phyloP scores from a whole-genome alignment of 2,329 filamentous ascomycete species.

The Magnaporthiopsis poae region DNA sequence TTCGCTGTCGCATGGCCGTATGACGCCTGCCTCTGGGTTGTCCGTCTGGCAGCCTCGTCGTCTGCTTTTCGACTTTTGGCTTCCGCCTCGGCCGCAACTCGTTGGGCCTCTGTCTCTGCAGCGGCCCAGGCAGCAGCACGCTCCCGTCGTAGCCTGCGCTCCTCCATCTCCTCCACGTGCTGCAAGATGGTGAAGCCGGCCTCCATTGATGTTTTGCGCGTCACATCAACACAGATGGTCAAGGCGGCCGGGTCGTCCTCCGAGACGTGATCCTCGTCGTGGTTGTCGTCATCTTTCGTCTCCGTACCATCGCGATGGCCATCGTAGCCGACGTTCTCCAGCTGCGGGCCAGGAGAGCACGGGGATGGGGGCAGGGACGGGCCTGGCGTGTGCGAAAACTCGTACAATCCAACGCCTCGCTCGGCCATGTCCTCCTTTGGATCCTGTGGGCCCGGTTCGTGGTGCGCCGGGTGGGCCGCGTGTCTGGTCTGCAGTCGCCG shows the following conservation, averaged over 20 bases:
- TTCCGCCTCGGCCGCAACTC: background rate
- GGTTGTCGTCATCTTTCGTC: background rate
- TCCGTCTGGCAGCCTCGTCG: background rate
- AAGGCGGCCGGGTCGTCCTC: background rate
- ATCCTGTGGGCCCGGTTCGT: background rate
- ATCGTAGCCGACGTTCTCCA: background rate
- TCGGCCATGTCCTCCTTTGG: background rate
- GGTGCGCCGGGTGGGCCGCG: conserved; percentile 6
- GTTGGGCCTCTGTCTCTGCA: background rate
- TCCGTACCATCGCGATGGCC: background rate
- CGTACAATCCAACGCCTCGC: conserved; percentile 9
- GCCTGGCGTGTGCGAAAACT: conserved; percentile 5
- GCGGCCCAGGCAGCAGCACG: background rate
- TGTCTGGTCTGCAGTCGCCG: conserved; percentile 17
- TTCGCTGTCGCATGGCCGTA: background rate
- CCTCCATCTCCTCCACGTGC: conserved; percentile 6
- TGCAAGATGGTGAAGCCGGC: conserved; percentile 4
- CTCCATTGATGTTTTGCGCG: conserved; percentile 5
- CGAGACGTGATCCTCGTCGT: background rate
- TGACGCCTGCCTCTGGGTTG: background rate
- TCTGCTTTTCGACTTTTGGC: background rate
- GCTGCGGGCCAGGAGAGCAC: background rate
- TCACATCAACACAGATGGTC: conserved; percentile 2
- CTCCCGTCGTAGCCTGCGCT: background rate
- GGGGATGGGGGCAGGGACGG: background rate